These are phyloP conservation scores for Hypoxylon fuscum DNA, from an alignment of 495 filamentous ascomycete species.

Conservation along the genomic window DNA sequence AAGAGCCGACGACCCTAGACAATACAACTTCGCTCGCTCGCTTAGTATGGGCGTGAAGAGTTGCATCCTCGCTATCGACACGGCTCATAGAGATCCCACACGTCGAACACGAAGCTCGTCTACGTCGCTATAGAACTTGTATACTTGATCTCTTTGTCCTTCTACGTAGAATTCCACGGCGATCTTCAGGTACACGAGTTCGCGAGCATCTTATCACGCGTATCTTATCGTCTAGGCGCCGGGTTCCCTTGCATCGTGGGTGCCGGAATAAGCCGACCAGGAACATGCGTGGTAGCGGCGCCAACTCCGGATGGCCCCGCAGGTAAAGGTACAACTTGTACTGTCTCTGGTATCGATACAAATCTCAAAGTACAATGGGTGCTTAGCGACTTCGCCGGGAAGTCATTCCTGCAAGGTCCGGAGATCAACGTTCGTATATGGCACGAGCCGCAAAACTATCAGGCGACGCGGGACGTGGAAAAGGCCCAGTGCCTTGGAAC, in stretches of 20 bases:
- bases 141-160: constrained; percentile 7
- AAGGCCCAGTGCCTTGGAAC: constrained; percentile 18
- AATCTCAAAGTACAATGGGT: constrained; percentile 18
- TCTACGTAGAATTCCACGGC: not conserved
- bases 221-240: too few relatives aligned
- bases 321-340: not conserved
- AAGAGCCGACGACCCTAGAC: too few relatives aligned
- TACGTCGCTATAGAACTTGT: not conserved
- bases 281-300: constrained; percentile 1
- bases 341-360: constrained; percentile 16
- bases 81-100: not conserved
- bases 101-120: not conserved
- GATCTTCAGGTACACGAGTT: constrained; percentile 6
- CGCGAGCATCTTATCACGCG: too few relatives aligned
- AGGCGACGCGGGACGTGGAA: constrained; percentile 4
- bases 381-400: not conserved
- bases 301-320: not conserved
- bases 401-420: constrained; percentile 8
- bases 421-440: constrained; percentile 21
- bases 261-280: not conserved
- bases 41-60: not conserved
- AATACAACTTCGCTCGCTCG: not conserved
- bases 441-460: not conserved
- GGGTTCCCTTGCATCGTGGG: not conserved
- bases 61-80: not conserved